These are phyloP conservation scores for Delphinella strobiligena DNA, from an alignment of 2,329 filamentous ascomycete genomes.

Conservation along the genomic window DNA sequence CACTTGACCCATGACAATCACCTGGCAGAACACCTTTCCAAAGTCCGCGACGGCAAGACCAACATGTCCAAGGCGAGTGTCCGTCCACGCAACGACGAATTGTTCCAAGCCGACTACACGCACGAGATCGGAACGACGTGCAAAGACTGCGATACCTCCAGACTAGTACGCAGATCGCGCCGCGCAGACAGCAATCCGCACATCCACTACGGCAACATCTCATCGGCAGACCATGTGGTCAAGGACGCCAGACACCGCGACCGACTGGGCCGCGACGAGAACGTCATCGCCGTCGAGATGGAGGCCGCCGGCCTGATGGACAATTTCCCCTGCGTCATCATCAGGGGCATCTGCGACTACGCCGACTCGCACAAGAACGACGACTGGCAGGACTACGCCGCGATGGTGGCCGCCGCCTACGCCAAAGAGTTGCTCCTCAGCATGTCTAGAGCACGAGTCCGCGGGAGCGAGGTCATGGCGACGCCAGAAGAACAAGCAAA, in stretches of 20 bases:
- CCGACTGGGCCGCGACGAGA: background rate
- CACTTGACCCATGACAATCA: slow-evolving; percentile 7
- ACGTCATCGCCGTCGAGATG: slow-evolving; percentile 11
- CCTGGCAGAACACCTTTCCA: too few species aligned
- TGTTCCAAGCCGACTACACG: background rate
- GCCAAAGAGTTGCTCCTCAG: slow-evolving; percentile 12
- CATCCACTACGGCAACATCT: slow-evolving; percentile 12
- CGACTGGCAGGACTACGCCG: slow-evolving; percentile 20
- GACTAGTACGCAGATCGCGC: background rate
- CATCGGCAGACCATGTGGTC: slow-evolving; percentile 10
- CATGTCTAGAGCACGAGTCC: too few species aligned
- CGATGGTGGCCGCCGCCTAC: slow-evolving; percentile 15
- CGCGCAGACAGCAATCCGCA: background rate
- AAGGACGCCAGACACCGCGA: slow-evolving; percentile 7
- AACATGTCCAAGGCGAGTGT: too few species aligned
- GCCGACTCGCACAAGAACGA: slow-evolving; percentile 19
- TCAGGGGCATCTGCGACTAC: slow-evolving; percentile 14
- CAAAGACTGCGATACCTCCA: background rate
- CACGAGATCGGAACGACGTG: background rate
- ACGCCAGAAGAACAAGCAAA: too few species aligned
- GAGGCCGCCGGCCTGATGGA: slow-evolving; percentile 11
- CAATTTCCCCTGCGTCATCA: slow-evolving; percentile 12
- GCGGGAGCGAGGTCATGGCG: too few species aligned
- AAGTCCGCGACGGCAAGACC: too few species aligned
- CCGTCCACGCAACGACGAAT: too few species aligned